phyloP scores from a whole-genome alignment of 352 stramenopile species.

The Phytopythium aichiense region DNA sequence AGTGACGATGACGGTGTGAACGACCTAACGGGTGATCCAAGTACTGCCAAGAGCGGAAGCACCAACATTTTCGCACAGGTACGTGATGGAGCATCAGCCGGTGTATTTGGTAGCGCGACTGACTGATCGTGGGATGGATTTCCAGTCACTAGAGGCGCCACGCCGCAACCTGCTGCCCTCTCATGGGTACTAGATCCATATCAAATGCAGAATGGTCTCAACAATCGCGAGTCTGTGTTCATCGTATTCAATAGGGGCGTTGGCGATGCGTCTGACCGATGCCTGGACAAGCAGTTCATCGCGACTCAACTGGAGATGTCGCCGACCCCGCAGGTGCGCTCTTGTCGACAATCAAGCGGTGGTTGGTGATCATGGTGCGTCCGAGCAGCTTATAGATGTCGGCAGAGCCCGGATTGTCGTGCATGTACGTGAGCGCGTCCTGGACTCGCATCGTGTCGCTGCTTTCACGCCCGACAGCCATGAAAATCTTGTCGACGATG shows the following conservation, averaged over 20 bases:
- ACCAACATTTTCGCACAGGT: slow-evolving; percentile 16
- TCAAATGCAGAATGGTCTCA: not conserved
- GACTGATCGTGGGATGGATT: not conserved
- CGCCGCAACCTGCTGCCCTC: slow-evolving; percentile 18
- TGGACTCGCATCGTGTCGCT: slow-evolving; percentile 35
- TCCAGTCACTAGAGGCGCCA: slow-evolving; percentile 22
- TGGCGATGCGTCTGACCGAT: not conserved
- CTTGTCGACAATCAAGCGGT: slow-evolving; percentile 7
- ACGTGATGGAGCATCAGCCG: not conserved
- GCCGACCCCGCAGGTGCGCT: not conserved
- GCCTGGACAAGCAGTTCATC: not conserved
- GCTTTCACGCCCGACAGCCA: slow-evolving; percentile 31
- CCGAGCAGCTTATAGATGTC: slow-evolving; percentile 67
- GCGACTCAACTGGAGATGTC: not conserved
- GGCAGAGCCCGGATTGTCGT: slow-evolving; percentile 26
- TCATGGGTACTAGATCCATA: slow-evolving; percentile 4
- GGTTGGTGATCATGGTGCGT: slow-evolving; percentile 52
- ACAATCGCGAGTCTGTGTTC: not conserved
- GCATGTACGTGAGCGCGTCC: slow-evolving; percentile 48
- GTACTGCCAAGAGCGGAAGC: slow-evolving; percentile 10
- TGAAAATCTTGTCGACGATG: slow-evolving; percentile 66
- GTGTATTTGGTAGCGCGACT: not conserved
- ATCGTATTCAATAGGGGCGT: not conserved
- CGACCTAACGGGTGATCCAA: slow-evolving; percentile 1
- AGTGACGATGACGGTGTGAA: slow-evolving; percentile 5